phyloP scores from a whole-genome alignment of 805 yeast genomes.

The Candida pseudoglaebosa region DNA sequence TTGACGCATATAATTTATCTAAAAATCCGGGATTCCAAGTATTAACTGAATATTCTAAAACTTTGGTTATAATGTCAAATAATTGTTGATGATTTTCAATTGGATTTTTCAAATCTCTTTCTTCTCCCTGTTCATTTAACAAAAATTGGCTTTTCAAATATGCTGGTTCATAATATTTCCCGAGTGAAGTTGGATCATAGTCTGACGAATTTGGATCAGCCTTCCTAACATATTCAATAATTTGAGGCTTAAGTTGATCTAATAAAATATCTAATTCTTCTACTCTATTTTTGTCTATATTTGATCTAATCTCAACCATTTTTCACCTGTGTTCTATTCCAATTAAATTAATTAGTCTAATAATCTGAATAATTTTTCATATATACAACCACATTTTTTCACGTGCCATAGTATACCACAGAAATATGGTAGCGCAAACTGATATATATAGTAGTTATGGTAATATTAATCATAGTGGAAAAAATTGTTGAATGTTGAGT shows the following conservation, averaged over 20 bases:
- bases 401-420: too few species aligned
- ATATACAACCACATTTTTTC: too few species aligned
- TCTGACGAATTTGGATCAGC: slow-evolving; percentile 35
- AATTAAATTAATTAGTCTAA: too few species aligned
- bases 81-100: slow-evolving; percentile 39
- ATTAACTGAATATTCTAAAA: slow-evolving; percentile 65
- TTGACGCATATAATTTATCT: slow-evolving; percentile 82
- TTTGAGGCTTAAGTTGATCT: slow-evolving; percentile 45
- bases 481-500: neutral
- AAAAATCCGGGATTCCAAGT: slow-evolving; percentile 87
- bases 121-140: slow-evolving; percentile 25
- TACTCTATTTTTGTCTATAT: slow-evolving; percentile 49
- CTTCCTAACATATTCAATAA: slow-evolving; percentile 48
- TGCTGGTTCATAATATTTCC: slow-evolving; percentile 49
- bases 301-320: slow-evolving; percentile 13
- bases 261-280: slow-evolving; percentile 55
- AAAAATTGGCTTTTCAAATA: slow-evolving; percentile 34
- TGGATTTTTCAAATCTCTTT: slow-evolving; percentile 20
- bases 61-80: slow-evolving; percentile 46
- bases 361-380: too few species aligned
- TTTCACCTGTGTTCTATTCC: too few species aligned
- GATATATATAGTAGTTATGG: too few species aligned
- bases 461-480: too few species aligned
- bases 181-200: slow-evolving; percentile 44
- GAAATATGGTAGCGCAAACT: too few species aligned